Evolutionary conservation across 2,329 filamentous ascomycete species (phyloP).

Genomic region (Microsporum audouinii): DNA sequence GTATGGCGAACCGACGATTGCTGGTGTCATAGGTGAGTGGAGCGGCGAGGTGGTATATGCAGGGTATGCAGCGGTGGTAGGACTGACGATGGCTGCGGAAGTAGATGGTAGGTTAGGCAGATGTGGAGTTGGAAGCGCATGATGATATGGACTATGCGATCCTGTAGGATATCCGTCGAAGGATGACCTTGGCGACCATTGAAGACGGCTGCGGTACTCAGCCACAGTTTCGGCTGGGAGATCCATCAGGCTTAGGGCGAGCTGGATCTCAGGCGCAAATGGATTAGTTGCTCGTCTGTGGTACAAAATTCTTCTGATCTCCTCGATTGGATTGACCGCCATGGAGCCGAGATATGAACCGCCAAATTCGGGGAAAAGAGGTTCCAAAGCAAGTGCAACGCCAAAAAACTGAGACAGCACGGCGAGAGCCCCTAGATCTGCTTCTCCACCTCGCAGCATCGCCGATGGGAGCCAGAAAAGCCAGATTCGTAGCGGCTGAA

Average conservation of each 20-base stretch:
- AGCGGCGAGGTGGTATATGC: constrained; percentile 32
- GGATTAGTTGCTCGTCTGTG: constrained; percentile 53
- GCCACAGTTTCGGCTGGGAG: constrained; percentile 58
- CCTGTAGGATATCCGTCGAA: constrained; percentile 29
- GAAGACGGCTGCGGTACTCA: constrained; percentile 58
- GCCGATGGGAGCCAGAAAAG: constrained; percentile 90
- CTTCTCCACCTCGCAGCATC: constrained; percentile 64
- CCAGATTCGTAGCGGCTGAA: constrained; percentile 82
- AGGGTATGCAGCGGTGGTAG: constrained; percentile 27
- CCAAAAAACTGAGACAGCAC: constrained; percentile 89
- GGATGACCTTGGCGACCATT: constrained; percentile 41
- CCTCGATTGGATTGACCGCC: constrained; percentile 68
- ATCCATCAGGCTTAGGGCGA: constrained; percentile 57
- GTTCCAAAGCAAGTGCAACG: constrained; percentile 74
- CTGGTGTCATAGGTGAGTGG: constrained; percentile 30
- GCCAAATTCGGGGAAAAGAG: constrained; percentile 82
- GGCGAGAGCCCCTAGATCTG: constrained; percentile 65
- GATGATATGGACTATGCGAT: constrained; percentile 27
- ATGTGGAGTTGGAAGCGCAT: constrained; percentile 23
- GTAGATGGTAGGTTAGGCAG: constrained; percentile 24
- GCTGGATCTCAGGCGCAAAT: constrained; percentile 47
- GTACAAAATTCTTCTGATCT: constrained; percentile 66
- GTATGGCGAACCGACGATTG: constrained; percentile 29
- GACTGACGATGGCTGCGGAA: constrained; percentile 13
- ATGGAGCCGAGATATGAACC: constrained; percentile 77